Evolutionary conservation across 345 rosid genomes (phyloP), one percentile per base, ranked within the genome.

Genomic region (Salix caprea): DNA sequence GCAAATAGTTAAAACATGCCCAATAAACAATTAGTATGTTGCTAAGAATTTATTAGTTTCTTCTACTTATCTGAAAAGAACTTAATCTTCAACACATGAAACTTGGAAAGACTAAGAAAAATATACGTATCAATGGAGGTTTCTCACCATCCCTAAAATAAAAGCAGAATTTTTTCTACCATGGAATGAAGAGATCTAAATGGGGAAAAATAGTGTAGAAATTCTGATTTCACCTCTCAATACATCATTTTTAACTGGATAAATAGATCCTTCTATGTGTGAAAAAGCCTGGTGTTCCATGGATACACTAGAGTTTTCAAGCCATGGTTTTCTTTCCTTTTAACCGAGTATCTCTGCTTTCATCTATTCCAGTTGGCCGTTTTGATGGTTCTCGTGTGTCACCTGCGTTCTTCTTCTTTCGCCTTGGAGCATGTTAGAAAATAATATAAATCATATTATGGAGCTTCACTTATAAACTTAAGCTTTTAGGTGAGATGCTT

Each of bases 401-500:
- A 14, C 83, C 81, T 3, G 78, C 46, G 21, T 30, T 30, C 32
- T 66, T 81, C 54, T 87, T 96, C 84, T 88, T 93, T 78, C 88
- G 87, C 81, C 90, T 80, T n/a, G 89, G 72, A 28, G 79, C 85
- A 42, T n/a, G n/a, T n/a, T n/a, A n/a, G n/a, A n/a, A n/a, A n/a
- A n/a, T n/a, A n/a, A n/a, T n/a, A n/a, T n/a, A n/a, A n/a, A n/a
- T n/a, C n/a, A n/a, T n/a, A n/a, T n/a, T n/a, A n/a, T n/a, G n/a
- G n/a, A n/a, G n/a, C n/a, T n/a, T n/a, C n/a, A n/a, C n/a, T n/a
- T n/a, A n/a, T n/a, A n/a, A n/a, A n/a, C n/a, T n/a, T n/a, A n/a
- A n/a, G n/a, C n/a, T n/a, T n/a, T n/a, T n/a, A n/a, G n/a, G n/a
- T n/a, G n/a, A n/a, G n/a, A n/a, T n/a, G n/a, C n/a, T n/a, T n/a